These are phyloP conservation scores for Acacia confusa DNA, from an alignment of 306 rosid genomes.

Conservation along the genomic window DNA sequence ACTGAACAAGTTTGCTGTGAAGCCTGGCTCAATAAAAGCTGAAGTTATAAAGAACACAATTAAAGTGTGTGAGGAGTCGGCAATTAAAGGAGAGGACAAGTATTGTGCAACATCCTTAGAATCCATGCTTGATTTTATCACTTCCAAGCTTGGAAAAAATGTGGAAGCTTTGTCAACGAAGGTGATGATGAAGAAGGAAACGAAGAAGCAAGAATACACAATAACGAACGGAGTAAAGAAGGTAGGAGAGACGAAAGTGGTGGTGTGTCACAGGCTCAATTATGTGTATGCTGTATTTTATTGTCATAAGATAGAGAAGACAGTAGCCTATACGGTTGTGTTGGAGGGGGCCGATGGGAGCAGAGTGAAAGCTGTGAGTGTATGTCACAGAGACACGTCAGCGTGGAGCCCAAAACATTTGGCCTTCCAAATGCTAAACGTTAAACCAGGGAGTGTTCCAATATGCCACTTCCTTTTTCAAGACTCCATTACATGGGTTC, in stretches of 20 bases:
- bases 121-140: not conserved
- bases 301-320: not conserved
- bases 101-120: not conserved
- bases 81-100: not conserved
- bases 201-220: not conserved
- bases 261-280: not conserved
- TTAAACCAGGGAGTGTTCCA: not conserved
- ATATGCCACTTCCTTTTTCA: not conserved
- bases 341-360: not conserved
- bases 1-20: not conserved
- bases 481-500: not conserved
- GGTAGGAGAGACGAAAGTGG: not conserved
- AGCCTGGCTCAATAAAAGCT: not conserved
- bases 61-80: not conserved
- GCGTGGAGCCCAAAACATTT: too few species aligned
- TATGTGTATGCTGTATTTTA: not conserved
- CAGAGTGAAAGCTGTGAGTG: not conserved
- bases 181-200: not conserved
- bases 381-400: not conserved
- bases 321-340: not conserved
- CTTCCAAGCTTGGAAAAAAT: not conserved
- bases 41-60: not conserved
- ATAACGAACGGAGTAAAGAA: not conserved
- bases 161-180: not conserved
- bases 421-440: not conserved